Conservation (phyloP, 306 rosid species). For the Gastrolobium bilobum region DNA sequence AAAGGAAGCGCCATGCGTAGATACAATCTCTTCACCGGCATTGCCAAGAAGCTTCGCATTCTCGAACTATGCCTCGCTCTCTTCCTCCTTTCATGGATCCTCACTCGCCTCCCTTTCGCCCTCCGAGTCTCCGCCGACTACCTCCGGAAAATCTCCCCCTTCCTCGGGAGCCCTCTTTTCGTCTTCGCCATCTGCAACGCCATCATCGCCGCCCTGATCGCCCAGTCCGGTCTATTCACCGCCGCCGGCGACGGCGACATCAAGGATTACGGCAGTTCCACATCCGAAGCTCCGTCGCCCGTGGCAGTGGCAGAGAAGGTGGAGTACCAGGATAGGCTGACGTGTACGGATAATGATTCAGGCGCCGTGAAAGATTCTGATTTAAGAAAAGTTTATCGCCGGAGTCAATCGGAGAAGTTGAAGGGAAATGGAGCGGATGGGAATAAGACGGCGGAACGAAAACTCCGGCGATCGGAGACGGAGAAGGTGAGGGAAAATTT, state of each 20-base stretch:
- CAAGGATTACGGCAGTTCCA: not conserved
- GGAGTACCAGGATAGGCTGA: constrained; percentile 63
- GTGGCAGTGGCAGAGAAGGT: constrained; percentile 26
- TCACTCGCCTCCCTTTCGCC: constrained; percentile 70
- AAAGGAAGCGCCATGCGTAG: constrained; percentile 40
- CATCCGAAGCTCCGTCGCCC: constrained; percentile 5
- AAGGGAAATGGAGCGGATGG: not conserved
- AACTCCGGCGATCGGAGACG: constrained; percentile 69
- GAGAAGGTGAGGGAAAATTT: constrained; percentile 48
- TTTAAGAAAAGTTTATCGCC: constrained; percentile 42
- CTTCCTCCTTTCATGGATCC: constrained; percentile 60
- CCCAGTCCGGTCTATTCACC: constrained; percentile 56
- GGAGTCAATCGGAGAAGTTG: constrained; percentile 62
- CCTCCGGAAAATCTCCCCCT: constrained; percentile 41
- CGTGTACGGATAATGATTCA: not conserved
- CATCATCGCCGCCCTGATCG: constrained; percentile 68
- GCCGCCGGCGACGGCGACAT: not conserved
- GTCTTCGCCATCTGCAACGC: constrained; percentile 76
- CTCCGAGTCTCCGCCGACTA: constrained; percentile 57
- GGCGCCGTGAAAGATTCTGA: constrained; percentile 26
- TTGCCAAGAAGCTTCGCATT: constrained; percentile 62
- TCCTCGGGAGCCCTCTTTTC: constrained; percentile 67
- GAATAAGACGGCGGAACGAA: not conserved
- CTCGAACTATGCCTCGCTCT: constrained; percentile 55
- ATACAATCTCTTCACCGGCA: constrained; percentile 50